These are phyloP conservation scores for Claviceps paspali DNA, from an alignment of 2,329 filamentous ascomycete species.

Conservation along the genomic window DNA sequence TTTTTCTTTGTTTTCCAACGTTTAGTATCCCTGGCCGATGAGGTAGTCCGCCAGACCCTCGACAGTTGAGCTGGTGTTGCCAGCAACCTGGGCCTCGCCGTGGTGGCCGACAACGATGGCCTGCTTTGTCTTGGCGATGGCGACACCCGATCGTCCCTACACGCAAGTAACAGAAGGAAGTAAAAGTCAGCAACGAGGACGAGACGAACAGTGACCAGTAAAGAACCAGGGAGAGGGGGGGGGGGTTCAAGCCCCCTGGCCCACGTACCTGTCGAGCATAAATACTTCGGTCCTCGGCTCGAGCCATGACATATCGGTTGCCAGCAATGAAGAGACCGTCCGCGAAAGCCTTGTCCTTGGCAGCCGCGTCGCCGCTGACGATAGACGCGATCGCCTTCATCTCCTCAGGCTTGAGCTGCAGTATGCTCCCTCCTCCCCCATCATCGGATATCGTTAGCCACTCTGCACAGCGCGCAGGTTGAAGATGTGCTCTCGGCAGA, in stretches of 20 bases:
- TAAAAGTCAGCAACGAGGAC: neutral
- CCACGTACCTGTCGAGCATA: slow-evolving; percentile 69
- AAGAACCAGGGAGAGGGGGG: neutral
- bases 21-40: slow-evolving; percentile 57
- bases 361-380: slow-evolving; percentile 27
- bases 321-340: slow-evolving; percentile 64
- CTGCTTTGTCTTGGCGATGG: slow-evolving; percentile 74
- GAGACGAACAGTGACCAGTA: neutral
- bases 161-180: neutral
- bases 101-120: slow-evolving; percentile 84
- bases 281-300: slow-evolving; percentile 60
- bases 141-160: slow-evolving; percentile 62
- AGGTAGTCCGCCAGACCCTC: slow-evolving; percentile 82
- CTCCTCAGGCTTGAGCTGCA: slow-evolving; percentile 32
- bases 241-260: neutral
- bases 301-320: slow-evolving; percentile 64
- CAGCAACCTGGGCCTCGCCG: slow-evolving; percentile 55
- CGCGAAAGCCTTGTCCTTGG: slow-evolving; percentile 49
- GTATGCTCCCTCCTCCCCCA: neutral
- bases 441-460: neutral
- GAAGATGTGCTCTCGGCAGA: too few species aligned
- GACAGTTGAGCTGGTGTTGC: slow-evolving; percentile 63
- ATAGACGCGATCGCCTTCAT: slow-evolving; percentile 42
- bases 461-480: neutral
- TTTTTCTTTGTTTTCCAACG: neutral